phyloP scores from a whole-genome alignment of 768 basidiomycete genomes.

The Rhodotorula paludigena region DNA sequence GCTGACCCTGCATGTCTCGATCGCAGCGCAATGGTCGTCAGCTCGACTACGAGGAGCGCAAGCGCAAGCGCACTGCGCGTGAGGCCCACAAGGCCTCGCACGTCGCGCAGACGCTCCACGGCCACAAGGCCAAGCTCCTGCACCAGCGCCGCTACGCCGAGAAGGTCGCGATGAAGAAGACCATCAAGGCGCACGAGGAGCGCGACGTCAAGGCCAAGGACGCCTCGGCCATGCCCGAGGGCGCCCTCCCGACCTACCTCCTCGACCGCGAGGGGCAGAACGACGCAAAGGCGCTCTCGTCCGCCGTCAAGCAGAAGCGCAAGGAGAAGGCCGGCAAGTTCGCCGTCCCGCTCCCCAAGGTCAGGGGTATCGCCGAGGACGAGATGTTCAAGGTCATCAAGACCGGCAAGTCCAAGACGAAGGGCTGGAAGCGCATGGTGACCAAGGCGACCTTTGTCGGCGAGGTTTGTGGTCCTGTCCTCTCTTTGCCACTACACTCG shows the following conservation, averaged over 20 bases:
- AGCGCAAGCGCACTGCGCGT: constrained; percentile 55
- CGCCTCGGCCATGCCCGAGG: constrained; percentile 68
- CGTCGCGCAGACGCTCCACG: constrained; percentile 86
- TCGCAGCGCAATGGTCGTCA: constrained; percentile 76
- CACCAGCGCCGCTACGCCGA: constrained; percentile 94
- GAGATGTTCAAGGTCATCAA: constrained; percentile 99
- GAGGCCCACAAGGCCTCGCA: constrained; percentile 60
- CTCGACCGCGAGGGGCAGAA: constrained; percentile 97
- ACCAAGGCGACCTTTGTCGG: constrained; percentile 99
- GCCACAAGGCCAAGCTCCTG: constrained; percentile 94
- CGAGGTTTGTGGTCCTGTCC: not conserved
- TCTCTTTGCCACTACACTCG: not conserved
- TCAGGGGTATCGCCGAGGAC: constrained; percentile 95
- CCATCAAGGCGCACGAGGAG: constrained; percentile 99
- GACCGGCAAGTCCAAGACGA: constrained; percentile 91
- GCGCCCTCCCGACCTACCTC: constrained; percentile 88
- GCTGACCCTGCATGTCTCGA: not conserved
- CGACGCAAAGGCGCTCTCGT: constrained; percentile 91
- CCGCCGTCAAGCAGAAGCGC: constrained; percentile 94
- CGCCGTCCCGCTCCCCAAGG: constrained; percentile 91
- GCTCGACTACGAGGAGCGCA: constrained; percentile 91
- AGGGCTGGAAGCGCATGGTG: constrained; percentile 96
- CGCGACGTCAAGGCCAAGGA: constrained; percentile 95
- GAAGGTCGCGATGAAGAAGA: constrained; percentile 98
- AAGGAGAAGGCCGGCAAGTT: constrained; percentile 99